A percentile compares a stretch with the other conserved stretches of the same genome.
Evolutionary conservation across 2,329 filamentous ascomycete genomes (phyloP).

Genomic region (Talaromyces sp.): DNA sequence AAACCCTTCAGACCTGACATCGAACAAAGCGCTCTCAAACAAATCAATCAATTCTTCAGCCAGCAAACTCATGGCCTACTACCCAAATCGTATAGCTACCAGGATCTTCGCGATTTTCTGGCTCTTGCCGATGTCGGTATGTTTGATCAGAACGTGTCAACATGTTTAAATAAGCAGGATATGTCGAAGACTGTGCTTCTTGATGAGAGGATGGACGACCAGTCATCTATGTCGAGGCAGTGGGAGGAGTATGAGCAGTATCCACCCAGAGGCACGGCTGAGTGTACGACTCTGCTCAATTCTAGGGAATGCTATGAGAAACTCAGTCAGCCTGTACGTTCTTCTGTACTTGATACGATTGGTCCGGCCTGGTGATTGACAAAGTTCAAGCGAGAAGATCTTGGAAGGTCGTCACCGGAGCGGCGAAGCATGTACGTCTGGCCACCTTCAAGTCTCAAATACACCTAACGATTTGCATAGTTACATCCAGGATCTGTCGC

Average conservation of each 20-base stretch:
- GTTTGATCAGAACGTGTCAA: not conserved
- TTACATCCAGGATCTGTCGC: slow-evolving; percentile 3
- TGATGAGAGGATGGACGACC: not conserved
- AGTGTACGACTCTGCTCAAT: not conserved
- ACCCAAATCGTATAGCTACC: slow-evolving; percentile 4
- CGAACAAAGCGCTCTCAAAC: not conserved
- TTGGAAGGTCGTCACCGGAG: slow-evolving; percentile 1
- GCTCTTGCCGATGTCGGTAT: not conserved
- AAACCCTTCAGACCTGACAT: not conserved
- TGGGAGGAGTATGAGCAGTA: not conserved
- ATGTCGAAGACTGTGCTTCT: not conserved
- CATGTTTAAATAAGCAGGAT: not conserved
- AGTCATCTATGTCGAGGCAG: not conserved
- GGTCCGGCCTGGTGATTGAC: not conserved
- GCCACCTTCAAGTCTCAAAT: not conserved
- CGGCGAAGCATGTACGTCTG: slow-evolving; percentile 1
- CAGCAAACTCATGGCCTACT: not conserved
- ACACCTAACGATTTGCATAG: not conserved
- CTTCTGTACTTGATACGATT: not conserved
- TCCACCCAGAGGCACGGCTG: not conserved
- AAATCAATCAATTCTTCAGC: not conserved
- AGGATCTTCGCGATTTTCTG: not conserved
- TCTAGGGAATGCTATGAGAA: not conserved
- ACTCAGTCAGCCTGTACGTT: not conserved
- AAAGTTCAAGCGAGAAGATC: not conserved